phyloP scores from a whole-genome alignment of 129 eudicot genomes.

The Chrysanthemum makinoi region DNA sequence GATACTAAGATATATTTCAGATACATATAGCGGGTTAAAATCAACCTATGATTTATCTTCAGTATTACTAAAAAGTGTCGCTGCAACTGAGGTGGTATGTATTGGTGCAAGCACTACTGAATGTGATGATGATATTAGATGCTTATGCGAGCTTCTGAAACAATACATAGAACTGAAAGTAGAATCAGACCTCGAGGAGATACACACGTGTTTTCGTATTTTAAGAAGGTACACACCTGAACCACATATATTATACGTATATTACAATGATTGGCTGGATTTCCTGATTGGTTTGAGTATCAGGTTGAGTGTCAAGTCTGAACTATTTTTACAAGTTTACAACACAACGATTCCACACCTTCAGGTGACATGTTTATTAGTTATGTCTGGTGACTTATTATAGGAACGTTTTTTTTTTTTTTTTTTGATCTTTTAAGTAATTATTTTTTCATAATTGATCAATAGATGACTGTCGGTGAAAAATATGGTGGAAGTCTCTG shows the following conservation, averaged over 20 bases:
- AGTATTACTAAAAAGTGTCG: slow-evolving; percentile 46
- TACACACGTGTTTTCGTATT: slow-evolving; percentile 60
- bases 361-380: slow-evolving; percentile 47
- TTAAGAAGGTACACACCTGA: slow-evolving; percentile 54
- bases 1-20: slow-evolving; percentile 47
- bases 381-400: background rate
- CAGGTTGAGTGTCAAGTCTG: slow-evolving; percentile 72
- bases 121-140: slow-evolving; percentile 40
- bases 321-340: slow-evolving; percentile 49
- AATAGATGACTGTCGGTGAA: slow-evolving; percentile 58
- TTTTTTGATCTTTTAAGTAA: background rate
- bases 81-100: slow-evolving; percentile 23
- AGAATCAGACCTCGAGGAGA: slow-evolving; percentile 81
- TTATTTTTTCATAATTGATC: background rate
- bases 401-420: background rate
- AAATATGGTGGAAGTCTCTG: slow-evolving; percentile 67
- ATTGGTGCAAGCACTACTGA: slow-evolving; percentile 27
- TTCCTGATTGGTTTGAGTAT: slow-evolving; percentile 1
- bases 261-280: background rate
- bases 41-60: slow-evolving; percentile 48
- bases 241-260: background rate
- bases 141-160: slow-evolving; percentile 61
- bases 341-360: slow-evolving; percentile 52
- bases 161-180: slow-evolving; percentile 65
- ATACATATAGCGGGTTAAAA: slow-evolving; percentile 41